These are phyloP conservation scores for Hymenoscyphus fructigenus DNA, from an alignment of 2,329 filamentous ascomycete genomes.

Conservation along the genomic window DNA sequence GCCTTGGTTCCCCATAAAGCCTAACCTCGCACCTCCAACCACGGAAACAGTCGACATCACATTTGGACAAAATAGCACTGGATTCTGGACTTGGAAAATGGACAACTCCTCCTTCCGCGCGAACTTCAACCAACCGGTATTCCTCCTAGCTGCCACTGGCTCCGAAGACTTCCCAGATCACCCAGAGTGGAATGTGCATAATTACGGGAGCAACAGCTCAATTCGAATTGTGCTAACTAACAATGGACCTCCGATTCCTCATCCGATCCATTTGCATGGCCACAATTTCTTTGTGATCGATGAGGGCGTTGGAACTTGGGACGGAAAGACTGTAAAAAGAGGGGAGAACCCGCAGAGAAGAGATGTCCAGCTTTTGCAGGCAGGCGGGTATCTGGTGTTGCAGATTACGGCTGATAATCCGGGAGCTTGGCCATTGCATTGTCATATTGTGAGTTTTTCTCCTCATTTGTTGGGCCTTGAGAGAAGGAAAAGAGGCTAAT, in stretches of 20 bases:
- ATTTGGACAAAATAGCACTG: constrained; percentile 47
- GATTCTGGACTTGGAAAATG: constrained; percentile 9
- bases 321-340: constrained; percentile 38
- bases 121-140: constrained; percentile 7
- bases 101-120: constrained; percentile 7
- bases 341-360: constrained; percentile 50
- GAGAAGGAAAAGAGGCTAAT: not conserved
- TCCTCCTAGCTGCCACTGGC: constrained; percentile 7
- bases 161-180: not conserved
- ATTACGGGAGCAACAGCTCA: not conserved
- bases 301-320: constrained; percentile 41
- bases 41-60: constrained; percentile 39
- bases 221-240: constrained; percentile 52
- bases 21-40: constrained; percentile 22
- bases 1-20: constrained; percentile 27
- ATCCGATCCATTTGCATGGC: constrained; percentile 65
- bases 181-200: constrained; percentile 9
- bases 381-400: constrained; percentile 42
- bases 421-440: constrained; percentile 52
- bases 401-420: constrained; percentile 51
- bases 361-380: constrained; percentile 48
- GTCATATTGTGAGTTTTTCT: constrained; percentile 41
- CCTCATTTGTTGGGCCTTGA: not conserved
- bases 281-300: constrained; percentile 68
- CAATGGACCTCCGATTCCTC: constrained; percentile 42